Conservation (phyloP, 805 yeast species). For the Isabelozyma rhagii region DNA sequence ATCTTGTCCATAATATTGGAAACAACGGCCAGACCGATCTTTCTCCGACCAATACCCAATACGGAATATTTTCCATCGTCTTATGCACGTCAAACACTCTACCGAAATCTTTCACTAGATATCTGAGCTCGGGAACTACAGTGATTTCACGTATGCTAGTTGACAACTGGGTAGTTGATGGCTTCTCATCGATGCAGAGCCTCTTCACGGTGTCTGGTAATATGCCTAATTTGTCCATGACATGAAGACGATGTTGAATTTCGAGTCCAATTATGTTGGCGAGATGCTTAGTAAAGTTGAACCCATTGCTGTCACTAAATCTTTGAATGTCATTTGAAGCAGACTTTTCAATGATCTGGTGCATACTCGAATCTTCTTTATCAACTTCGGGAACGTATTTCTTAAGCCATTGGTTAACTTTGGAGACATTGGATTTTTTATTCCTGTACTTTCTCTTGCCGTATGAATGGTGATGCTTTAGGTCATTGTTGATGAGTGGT, state of each 20-base stretch:
- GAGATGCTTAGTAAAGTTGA: constrained; percentile 28
- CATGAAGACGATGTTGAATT: constrained; percentile 77
- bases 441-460: constrained; percentile 24
- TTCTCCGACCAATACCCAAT: constrained; percentile 91
- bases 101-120: constrained; percentile 67
- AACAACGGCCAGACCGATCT: constrained; percentile 89
- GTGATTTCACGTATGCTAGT: constrained; percentile 69
- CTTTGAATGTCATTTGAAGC: neutral
- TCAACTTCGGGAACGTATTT: neutral
- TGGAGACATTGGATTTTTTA: constrained; percentile 4
- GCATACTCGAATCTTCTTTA: neutral
- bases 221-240: constrained; percentile 74
- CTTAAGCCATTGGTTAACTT: neutral
- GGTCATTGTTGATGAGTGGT: constrained; percentile 79
- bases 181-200: constrained; percentile 80
- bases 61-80: constrained; percentile 68
- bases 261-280: constrained; percentile 70
- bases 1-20: constrained; percentile 80
- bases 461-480: constrained; percentile 58
- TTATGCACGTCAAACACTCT: constrained; percentile 76
- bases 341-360: neutral
- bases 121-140: constrained; percentile 81
- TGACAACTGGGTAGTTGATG: constrained; percentile 65
- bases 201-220: constrained; percentile 68
- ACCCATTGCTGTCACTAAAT: constrained; percentile 19